These are phyloP conservation scores for Umbelopsis vinacea DNA, from an alignment of 192 early-diverging fungal species.

Conservation along the genomic window DNA sequence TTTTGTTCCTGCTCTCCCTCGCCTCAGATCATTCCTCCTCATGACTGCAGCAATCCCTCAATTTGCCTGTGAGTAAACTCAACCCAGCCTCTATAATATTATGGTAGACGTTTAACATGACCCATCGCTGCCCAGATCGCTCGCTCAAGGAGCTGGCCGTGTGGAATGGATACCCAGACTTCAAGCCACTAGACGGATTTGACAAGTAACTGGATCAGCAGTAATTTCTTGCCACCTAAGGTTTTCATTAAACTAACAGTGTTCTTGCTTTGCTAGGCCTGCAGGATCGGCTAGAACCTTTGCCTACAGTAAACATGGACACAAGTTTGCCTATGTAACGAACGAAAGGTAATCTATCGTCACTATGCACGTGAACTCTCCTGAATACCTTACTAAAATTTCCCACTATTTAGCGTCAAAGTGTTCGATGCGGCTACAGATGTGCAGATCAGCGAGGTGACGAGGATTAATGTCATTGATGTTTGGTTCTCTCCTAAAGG, in stretches of 20 bases:
- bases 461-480: slow-evolving; percentile 73
- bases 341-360: slow-evolving; percentile 56
- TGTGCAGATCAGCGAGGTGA: slow-evolving; percentile 65
- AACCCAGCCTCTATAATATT: neutral
- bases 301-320: slow-evolving; percentile 76
- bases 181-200: slow-evolving; percentile 52
- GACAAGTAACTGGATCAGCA: slow-evolving; percentile 47
- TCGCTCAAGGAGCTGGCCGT: slow-evolving; percentile 58
- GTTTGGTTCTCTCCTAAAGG: slow-evolving; percentile 91
- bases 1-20: slow-evolving; percentile 22
- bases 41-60: slow-evolving; percentile 48
- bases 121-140: slow-evolving; percentile 44
- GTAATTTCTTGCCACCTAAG: neutral
- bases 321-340: slow-evolving; percentile 68
- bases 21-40: slow-evolving; percentile 11
- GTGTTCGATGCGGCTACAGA: slow-evolving; percentile 73
- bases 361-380: neutral
- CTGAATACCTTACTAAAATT: neutral
- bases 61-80: slow-evolving; percentile 55
- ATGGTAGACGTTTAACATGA: slow-evolving; percentile 2
- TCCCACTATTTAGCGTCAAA: slow-evolving; percentile 58
- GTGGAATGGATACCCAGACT: slow-evolving; percentile 57
- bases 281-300: slow-evolving; percentile 7
- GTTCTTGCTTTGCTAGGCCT: slow-evolving; percentile 18
- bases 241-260: neutral